Percentiles rank a stretch among this genome's conserved stretches.
Evolutionary conservation across 2,329 filamentous ascomycete species (phyloP).

Genomic region (Fusarium redolens): DNA sequence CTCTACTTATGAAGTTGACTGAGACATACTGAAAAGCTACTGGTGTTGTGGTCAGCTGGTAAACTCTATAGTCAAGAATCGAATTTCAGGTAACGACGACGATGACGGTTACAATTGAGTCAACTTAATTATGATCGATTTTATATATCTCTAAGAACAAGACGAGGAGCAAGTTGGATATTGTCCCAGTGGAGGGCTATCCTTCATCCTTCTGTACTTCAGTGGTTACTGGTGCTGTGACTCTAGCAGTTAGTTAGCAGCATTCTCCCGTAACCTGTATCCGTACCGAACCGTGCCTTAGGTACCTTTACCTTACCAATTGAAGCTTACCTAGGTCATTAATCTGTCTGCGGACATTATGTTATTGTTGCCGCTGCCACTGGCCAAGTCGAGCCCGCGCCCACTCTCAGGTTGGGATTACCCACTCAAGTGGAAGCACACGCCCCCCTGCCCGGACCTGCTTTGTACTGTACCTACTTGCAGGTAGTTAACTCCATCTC

Average conservation of each 20-base stretch:
- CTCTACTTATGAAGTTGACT: neutral
- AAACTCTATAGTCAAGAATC: neutral
- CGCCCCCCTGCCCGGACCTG: constrained; percentile 32
- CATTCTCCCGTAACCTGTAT: neutral
- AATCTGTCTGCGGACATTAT: constrained; percentile 9
- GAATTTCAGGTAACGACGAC: neutral
- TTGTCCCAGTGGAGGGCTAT: neutral
- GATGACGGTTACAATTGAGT: neutral
- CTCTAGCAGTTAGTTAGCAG: neutral
- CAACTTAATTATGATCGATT: neutral
- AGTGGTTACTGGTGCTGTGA: neutral
- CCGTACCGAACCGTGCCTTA: neutral
- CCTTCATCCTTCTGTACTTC: neutral
- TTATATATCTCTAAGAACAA: neutral
- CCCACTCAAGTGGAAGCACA: constrained; percentile 40
- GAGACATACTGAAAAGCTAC: neutral
- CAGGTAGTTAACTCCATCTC: constrained; percentile 1
- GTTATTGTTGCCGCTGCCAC: constrained; percentile 20
- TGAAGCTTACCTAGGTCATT: constrained; percentile 8
- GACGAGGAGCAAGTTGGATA: neutral
- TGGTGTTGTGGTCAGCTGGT: neutral
- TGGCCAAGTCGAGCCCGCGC: constrained; percentile 35
- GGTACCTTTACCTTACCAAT: neutral
- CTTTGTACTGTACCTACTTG: constrained; percentile 1
- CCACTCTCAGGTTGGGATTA: constrained; percentile 27